Base-by-base conservation (phyloP, 2,329 filamentous ascomycete species). In the Alternaria arborescens region DNA sequence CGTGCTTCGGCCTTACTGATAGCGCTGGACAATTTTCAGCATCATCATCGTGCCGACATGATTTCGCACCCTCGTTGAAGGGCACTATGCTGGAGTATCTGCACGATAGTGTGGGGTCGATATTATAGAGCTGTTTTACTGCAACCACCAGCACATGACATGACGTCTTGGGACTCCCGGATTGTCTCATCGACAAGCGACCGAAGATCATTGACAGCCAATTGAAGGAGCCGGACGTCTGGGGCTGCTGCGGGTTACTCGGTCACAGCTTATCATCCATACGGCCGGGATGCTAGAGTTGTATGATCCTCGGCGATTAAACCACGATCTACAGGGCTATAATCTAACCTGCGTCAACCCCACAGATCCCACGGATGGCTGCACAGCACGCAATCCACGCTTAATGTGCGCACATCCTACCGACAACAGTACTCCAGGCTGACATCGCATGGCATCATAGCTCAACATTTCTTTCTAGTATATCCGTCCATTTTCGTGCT, bases 351-450 rank as follows among this genome's bases (percentile, higher is more conserved):
- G n/a, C n/a, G 14, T 36, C 42, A 48, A 41, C 42, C 51, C 34
- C 34, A 18, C 34, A 48, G 12, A 41, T 41, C 30, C 20, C 41
- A 26, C 18, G 3, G 8, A 42, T 28, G 11, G 8, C 2, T 54
- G 12, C 28, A 42, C 42, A 54, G 54, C 56, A 58, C 56, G 56
- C 56, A 53, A 58, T 58, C 18, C 20, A 41, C 56, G 51, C 56
- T 53, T 58, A n/a, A 10, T 16, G 55, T 58, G 7, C 28, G 56
- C 16, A 48, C 3, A 48, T 55, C 24, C 12, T 18, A 20, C 42
- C 24, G 10, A 18, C 32, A 26, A 34, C 32, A 7, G 22, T 11
- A 52, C 28, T 11, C 16, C 6, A 24, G 4, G 5, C 34, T 22
- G 2, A 36, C 11, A 8, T 22, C 22, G 36, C 22, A 28, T 24